A percentile compares a stretch with the other conserved stretches of the same genome.
Evolutionary conservation across 495 filamentous ascomycete species (phyloP).

Genomic region (Daldinia concentrica): DNA sequence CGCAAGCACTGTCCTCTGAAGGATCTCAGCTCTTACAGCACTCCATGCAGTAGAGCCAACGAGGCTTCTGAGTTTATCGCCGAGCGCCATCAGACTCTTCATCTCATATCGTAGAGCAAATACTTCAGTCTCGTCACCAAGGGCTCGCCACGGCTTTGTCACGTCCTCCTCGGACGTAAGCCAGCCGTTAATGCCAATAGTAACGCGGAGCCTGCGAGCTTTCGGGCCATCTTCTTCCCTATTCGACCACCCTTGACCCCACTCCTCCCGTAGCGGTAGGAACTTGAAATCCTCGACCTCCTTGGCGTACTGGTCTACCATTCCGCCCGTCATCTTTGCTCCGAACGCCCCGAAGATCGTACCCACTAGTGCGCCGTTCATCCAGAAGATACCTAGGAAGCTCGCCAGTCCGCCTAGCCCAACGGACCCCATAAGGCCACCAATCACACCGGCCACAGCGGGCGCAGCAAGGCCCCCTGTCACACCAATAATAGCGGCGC

Average conservation of each 20-base stretch:
- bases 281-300: constrained; percentile 92
- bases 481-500: constrained; percentile 85
- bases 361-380: constrained; percentile 83
- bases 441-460: constrained; percentile 85
- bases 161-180: constrained; percentile 74
- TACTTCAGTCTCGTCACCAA: constrained; percentile 74
- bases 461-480: constrained; percentile 90
- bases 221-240: constrained; percentile 33
- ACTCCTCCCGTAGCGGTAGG: constrained; percentile 69
- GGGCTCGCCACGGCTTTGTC: constrained; percentile 75
- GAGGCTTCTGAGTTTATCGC: constrained; percentile 71
- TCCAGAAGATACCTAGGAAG: constrained; percentile 82
- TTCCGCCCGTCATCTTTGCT: constrained; percentile 82
- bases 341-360: constrained; percentile 90
- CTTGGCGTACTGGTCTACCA: constrained; percentile 84
- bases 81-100: constrained; percentile 75
- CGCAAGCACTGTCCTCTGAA: constrained; percentile 79
- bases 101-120: constrained; percentile 87
- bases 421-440: constrained; percentile 84
- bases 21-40: constrained; percentile 73
- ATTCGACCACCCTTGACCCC: constrained; percentile 47
- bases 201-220: constrained; percentile 74
- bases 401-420: constrained; percentile 85
- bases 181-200: constrained; percentile 88
- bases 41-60: constrained; percentile 77